Base-by-base conservation (phyloP, 768 basidiomycete genomes). In the Hortiboletus campestris region DNA sequence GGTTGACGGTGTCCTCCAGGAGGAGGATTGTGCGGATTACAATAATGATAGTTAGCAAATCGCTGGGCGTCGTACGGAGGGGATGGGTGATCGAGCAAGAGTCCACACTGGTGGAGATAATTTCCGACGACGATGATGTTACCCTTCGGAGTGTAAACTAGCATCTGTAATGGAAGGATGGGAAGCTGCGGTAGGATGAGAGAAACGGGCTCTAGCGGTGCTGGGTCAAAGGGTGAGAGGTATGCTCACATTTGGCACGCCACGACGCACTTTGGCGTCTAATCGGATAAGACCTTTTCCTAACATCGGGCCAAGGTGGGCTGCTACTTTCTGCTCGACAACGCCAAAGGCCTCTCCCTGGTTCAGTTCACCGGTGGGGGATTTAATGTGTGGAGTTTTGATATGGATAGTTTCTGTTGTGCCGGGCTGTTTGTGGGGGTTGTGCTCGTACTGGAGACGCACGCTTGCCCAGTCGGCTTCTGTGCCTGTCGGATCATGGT, bases 121-220 rank as follows among this genome's bases (percentile, higher is more conserved):
- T 84, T 78, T 58, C 91, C 86, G 58, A 99, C 88, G 51, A 88
- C 85, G 32, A 79, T 75, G 59, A 98, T 88, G 72, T 98, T 94
- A 32, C 92, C 91, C 70, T 96, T 97, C 6, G 93, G 92, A 6
- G 96, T 96, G 72, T 90, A 96, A 31, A 98, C 85, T 38, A 97
- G 83, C 72, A 97, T 81, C 66, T 89, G 88, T 17, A 98, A 78
- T 20, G 86, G 84, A 43, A 96, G 77, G 51, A 94, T 90, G 46
- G 90, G 89, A 49, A 89, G 79, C 91, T 95, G 46, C 13, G 51
- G 39, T 38, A 57, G 49, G 28, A 57, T 58, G 51, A 57, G 55
- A 63, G 57, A 58, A 65, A 54, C 32, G 49, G 51, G 61, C 52
- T 61, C 51, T 47, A 63, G 55, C 31, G 47, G 14, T 17, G 47